These are phyloP conservation scores for Hyphopichia fennica DNA, from an alignment of 1,139 yeast species.

Conservation along the genomic window DNA sequence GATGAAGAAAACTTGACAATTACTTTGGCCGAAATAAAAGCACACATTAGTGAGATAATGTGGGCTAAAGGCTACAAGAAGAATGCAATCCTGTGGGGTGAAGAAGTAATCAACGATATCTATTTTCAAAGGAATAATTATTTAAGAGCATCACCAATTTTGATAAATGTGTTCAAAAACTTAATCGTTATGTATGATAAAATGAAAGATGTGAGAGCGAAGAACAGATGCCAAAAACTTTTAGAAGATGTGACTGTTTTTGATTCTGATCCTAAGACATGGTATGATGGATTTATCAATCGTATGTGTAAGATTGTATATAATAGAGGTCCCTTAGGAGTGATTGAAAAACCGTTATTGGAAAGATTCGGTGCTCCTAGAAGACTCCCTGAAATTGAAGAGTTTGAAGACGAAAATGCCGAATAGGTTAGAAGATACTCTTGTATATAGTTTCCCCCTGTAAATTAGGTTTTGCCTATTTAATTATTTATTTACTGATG, in stretches of 20 bases:
- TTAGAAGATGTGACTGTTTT: conserved; percentile 17
- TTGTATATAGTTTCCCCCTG: neutral
- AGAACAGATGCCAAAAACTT: conserved; percentile 29
- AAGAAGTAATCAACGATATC: conserved; percentile 47
- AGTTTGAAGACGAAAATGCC: conserved; percentile 43
- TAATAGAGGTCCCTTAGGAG: conserved; percentile 44
- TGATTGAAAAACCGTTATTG: conserved; percentile 39
- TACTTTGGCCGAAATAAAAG: conserved; percentile 41
- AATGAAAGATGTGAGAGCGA: conserved; percentile 23
- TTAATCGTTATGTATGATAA: conserved; percentile 32
- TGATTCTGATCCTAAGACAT: conserved; percentile 21
- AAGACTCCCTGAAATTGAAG: conserved; percentile 39
- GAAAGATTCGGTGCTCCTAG: conserved; percentile 42
- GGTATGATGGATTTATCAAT: conserved; percentile 38
- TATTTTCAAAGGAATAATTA: conserved; percentile 32
- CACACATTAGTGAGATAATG: conserved; percentile 64
- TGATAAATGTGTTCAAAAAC: conserved; percentile 32
- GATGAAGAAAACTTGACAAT: conserved; percentile 28
- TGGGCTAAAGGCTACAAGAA: conserved; percentile 57
- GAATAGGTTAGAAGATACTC: neutral
- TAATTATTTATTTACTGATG: neutral
- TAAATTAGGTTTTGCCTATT: neutral
- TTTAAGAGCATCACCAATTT: conserved; percentile 29
- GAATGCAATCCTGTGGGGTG: conserved; percentile 65
- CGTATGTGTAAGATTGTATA: conserved; percentile 42